Evolutionary conservation across 768 basidiomycete species (phyloP).

Genomic region (Tricholoma matsutake): DNA sequence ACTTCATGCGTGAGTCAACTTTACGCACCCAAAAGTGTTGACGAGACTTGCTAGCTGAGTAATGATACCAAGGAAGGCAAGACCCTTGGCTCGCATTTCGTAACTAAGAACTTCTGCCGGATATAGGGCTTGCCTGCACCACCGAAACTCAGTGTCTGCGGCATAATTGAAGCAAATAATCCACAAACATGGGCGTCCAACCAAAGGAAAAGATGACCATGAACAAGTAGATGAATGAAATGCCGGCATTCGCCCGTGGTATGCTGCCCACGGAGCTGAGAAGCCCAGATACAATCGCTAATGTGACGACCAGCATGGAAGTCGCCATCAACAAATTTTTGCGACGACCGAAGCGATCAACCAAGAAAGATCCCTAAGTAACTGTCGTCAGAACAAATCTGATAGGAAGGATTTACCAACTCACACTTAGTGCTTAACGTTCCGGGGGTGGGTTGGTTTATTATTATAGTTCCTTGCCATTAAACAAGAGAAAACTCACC

Average conservation of each 20-base stretch:
- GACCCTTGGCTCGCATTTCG: constrained; percentile 49
- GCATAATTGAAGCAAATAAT: not conserved
- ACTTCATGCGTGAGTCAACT: not conserved
- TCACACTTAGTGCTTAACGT: constrained; percentile 27
- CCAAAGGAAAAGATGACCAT: constrained; percentile 54
- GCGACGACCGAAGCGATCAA: constrained; percentile 49
- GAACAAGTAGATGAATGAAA: constrained; percentile 49
- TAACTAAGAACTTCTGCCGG: constrained; percentile 51
- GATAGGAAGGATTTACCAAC: not conserved
- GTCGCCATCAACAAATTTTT: constrained; percentile 42
- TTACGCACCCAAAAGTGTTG: constrained; percentile 46
- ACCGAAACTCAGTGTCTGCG: constrained; percentile 2
- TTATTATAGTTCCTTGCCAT: not conserved
- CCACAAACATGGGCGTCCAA: constrained; percentile 50
- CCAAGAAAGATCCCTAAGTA: constrained; percentile 39
- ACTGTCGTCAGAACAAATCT: not conserved
- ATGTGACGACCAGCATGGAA: constrained; percentile 32
- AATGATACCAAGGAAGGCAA: constrained; percentile 46
- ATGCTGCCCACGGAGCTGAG: constrained; percentile 34
- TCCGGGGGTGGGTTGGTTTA: constrained; percentile 2
- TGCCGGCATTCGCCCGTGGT: constrained; percentile 45
- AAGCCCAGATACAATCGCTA: constrained; percentile 46
- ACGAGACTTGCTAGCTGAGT: constrained; percentile 42
- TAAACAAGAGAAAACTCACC: constrained; percentile 22
- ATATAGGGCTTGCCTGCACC: constrained; percentile 48